Base-by-base conservation (phyloP, 805 yeast genomes). In the Kuraishia molischiana region DNA sequence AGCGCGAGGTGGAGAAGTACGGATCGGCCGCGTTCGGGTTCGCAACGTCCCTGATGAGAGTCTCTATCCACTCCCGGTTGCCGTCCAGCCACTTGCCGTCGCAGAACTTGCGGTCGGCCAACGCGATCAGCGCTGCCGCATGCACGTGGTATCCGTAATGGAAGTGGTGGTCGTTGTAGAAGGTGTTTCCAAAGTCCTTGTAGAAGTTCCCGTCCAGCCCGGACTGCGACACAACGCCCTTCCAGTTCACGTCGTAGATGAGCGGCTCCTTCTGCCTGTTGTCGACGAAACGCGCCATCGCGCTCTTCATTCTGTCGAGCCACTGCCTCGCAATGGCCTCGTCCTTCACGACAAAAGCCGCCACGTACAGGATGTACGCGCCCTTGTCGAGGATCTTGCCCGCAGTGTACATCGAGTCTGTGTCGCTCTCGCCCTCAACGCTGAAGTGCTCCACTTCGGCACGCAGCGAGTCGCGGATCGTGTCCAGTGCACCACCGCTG, bases 331-430 rank as follows among this genome's bases (percentile, higher is more conserved):
- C 70, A 37, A 77, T 57, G 3, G 51, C 57, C 0, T 62, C 53
- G 50, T 86, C 82, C 21, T 72, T 52, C 38, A 87, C 57, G 18
- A 87, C 69, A 44, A 69, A 79, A 40, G 79, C 74, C 35, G 81
- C 69, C 8, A 79, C 85, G 43, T 81, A 80, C 14, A 85, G 64
- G 29, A 89, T 69, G 69, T 84, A 80, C 0, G 96, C 95, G 60
- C 79, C 87, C 60, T 86, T 89, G 48, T 86, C 95, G 42, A 86
- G 63, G 32, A 75, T 67, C 58, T 89, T 89, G 11, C 97, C 97
- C 13, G 39, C 14, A 14, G 85, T 77, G 59, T 90, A 90, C 84
- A 89, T 89, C 1, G 96, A 85, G 44, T 85, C 85, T 9, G 79
- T 62, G 49, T 81, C 62, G n/a, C 81, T 69, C 56, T 69, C 72